Evolutionary conservation across 1,284 basidiomycete genomes (phyloP).

Genomic region (Inonotus obliquus): DNA sequence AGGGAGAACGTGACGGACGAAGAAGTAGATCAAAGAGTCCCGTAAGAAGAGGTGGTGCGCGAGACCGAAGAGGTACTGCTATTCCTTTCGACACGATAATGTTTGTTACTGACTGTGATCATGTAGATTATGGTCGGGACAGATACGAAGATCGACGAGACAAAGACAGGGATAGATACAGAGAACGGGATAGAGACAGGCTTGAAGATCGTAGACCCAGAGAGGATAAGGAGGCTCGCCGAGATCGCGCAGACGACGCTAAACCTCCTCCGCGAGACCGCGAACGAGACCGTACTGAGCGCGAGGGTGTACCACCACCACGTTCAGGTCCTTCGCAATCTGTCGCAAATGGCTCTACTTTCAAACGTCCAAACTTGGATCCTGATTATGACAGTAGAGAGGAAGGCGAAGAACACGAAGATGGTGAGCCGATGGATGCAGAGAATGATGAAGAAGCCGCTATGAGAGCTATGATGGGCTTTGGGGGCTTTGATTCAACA

Average conservation of each 20-base stretch:
- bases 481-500: conserved; percentile 84
- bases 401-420: conserved; percentile 40
- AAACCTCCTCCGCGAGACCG: conserved; percentile 14
- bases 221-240: conserved; percentile 7
- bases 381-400: conserved; percentile 36
- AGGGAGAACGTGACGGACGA: conserved; percentile 8
- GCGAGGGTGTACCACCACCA: conserved; percentile 1
- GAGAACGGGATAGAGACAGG: conserved; percentile 30
- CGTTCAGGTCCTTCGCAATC: conserved; percentile 25
- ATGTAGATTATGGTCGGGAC: conserved; percentile 23
- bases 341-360: conserved; percentile 19
- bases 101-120: neutral
- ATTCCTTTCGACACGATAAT: neutral
- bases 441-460: conserved; percentile 65
- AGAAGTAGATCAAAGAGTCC: conserved; percentile 70
- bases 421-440: conserved; percentile 60
- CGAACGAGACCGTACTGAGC: conserved; percentile 20
- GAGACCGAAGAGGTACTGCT: conserved; percentile 35
- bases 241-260: neutral
- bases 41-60: conserved; percentile 40
- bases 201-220: conserved; percentile 18
- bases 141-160: conserved; percentile 28
- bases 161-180: conserved; percentile 15
- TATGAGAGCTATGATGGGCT: conserved; percentile 91
- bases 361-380: conserved; percentile 25